A percentile compares a stretch with the other conserved stretches of the same genome.
Conservation (phyloP, 2,329 filamentous ascomycete species). For the Hypoxylon sp. region DNA sequence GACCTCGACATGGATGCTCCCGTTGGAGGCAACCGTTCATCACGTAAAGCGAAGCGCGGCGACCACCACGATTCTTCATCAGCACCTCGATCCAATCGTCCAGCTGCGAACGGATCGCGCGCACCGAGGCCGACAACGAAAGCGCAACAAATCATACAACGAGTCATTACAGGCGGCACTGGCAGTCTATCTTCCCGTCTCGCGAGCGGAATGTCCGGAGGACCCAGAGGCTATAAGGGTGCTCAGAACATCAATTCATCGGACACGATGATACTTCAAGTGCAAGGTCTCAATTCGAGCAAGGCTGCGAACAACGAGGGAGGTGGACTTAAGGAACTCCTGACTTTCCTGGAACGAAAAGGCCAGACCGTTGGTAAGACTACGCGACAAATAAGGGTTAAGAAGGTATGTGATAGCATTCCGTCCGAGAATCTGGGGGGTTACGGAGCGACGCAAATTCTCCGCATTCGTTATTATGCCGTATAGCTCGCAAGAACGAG, state of each 20-base stretch:
- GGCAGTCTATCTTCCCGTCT: constrained; percentile 56
- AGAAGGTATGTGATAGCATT: constrained; percentile 79
- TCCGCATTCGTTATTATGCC: constrained; percentile 59
- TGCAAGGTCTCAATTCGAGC: constrained; percentile 77
- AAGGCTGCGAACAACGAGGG: constrained; percentile 77
- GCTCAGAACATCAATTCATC: constrained; percentile 45
- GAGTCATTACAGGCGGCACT: constrained; percentile 58
- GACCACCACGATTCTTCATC: constrained; percentile 43
- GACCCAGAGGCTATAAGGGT: constrained; percentile 45
- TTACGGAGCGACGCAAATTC: constrained; percentile 58
- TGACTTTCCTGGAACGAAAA: constrained; percentile 81
- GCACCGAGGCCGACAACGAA: constrained; percentile 51
- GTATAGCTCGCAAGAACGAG: constrained; percentile 58
- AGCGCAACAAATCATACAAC: constrained; percentile 62
- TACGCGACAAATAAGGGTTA: constrained; percentile 73
- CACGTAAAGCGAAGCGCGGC: constrained; percentile 50
- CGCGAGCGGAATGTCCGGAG: constrained; percentile 53
- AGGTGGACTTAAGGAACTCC: constrained; percentile 74
- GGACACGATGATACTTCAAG: constrained; percentile 60
- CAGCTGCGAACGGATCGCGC: constrained; percentile 42
- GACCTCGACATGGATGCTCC: constrained; percentile 72
- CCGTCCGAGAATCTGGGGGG: constrained; percentile 61
- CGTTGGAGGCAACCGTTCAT: constrained; percentile 54
- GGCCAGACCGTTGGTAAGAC: constrained; percentile 68
- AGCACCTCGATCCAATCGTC: constrained; percentile 39